phyloP scores from a whole-genome alignment of 129 eudicot genomes.

The Silybum marianum region DNA sequence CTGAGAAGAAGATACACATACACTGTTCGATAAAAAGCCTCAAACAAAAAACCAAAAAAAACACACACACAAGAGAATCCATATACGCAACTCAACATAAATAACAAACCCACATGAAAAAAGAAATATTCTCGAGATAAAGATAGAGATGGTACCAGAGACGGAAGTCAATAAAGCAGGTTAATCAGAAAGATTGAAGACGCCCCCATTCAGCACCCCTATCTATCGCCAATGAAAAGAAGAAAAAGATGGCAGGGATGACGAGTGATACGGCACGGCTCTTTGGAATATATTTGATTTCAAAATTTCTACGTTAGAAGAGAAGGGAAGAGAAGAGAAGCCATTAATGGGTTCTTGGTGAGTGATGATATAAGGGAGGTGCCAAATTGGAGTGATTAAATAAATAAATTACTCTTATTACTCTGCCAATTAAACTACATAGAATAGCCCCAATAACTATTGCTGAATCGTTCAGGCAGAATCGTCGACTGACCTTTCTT shows the following conservation, averaged over 20 bases:
- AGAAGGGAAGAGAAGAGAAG: not conserved
- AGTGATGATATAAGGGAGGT: not conserved
- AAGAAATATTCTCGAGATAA: conserved; percentile 11
- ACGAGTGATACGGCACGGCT: conserved; percentile 26
- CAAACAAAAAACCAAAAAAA: not conserved
- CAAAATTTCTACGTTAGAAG: not conserved
- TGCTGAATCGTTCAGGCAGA: conserved; percentile 8
- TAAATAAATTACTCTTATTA: conserved; percentile 9
- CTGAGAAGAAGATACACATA: conserved; percentile 26
- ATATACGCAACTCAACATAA: conserved; percentile 11
- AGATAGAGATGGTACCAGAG: conserved; percentile 22
- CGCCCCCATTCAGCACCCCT: conserved; percentile 14
- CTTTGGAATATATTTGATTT: conserved; percentile 4
- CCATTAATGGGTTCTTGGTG: conserved; percentile 24
- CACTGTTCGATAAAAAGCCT: conserved; percentile 32
- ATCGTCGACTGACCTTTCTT: not conserved
- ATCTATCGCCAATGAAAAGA: not conserved
- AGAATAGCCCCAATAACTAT: not conserved
- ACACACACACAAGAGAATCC: not conserved
- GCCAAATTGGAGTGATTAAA: conserved; percentile 36
- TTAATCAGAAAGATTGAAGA: conserved; percentile 18
- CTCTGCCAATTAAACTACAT: conserved; percentile 11
- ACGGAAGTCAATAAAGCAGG: conserved; percentile 25
- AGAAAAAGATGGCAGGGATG: conserved; percentile 4
- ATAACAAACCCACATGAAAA: conserved; percentile 8